Conservation (phyloP, 345 rosid genomes). For the Toxicodendron radicans region DNA sequence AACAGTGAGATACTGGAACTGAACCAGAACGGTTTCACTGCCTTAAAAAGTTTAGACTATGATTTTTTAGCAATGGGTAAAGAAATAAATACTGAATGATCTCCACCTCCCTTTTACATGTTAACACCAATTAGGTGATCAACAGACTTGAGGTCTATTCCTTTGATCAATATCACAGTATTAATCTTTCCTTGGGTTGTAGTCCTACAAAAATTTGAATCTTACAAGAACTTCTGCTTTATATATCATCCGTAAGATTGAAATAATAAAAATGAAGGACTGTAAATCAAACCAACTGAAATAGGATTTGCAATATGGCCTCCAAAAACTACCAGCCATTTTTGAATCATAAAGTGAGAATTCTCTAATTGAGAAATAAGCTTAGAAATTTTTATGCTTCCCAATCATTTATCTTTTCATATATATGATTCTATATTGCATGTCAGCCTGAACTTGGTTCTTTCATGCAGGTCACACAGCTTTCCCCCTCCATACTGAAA, state of each 20-base stretch:
- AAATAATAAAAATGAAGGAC: too few species aligned
- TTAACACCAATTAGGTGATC: neutral
- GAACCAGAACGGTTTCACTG: neutral
- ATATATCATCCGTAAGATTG: too few species aligned
- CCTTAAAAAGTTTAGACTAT: neutral
- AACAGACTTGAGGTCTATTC: neutral
- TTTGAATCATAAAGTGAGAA: too few species aligned
- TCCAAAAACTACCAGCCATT: too few species aligned
- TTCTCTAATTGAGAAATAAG: neutral
- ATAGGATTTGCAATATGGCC: neutral
- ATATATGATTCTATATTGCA: neutral
- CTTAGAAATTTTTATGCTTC: neutral
- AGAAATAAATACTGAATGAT: too few species aligned
- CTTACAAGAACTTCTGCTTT: neutral
- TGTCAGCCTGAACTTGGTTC: neutral
- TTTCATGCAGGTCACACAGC: constrained; percentile 85
- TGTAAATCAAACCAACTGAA: neutral
- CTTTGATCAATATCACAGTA: neutral
- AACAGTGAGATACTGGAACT: neutral
- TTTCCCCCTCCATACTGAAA: constrained; percentile 88
- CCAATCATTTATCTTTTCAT: neutral
- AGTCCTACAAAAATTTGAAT: neutral
- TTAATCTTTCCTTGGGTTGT: neutral
- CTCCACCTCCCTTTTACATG: neutral
- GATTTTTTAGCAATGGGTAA: neutral